Base-by-base conservation (phyloP, 495 filamentous ascomycete species). In the Trichoderma virens region DNA sequence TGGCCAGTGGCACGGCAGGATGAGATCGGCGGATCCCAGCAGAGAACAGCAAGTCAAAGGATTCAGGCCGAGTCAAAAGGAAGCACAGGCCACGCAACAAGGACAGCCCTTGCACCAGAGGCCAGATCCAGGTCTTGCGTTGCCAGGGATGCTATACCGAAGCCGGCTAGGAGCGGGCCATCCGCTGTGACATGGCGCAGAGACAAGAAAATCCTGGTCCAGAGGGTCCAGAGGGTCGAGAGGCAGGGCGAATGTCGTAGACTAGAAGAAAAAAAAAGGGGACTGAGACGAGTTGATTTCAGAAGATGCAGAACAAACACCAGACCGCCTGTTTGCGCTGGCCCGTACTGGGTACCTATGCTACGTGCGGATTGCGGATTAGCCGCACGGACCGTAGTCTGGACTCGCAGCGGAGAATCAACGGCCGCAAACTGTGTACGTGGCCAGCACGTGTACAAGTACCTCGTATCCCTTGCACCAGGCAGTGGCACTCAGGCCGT, bases 391-490 rank as follows among this genome's bases (percentile, higher is more conserved):
- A 30, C 25, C 25, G 25, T 8, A 3, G 9, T 28, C 25, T 56
- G 51, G 51, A 56, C 5, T 13, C 6, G 51, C 51, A 56, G 27
- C 23, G 11, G 51, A 30, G 16, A 27, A 28, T 8, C 43, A 9
- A 18, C 51, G 51, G 51, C 51, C 51, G 51, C 51, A 56, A 16
- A 56, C 51, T 56, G 51, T 56, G 51, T 56, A 31, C 51, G 51
- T 56, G 51, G 23, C n/a, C 20, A n/a, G 43, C 43, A 47, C 43
- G 43, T 47, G 43, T 47, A 47, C 43, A 47, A 47, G 20, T 47
- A 47, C 43, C 38, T 41, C 9, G 9, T 39, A 14, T 8, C 35
- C 35, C 43, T 18, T 47, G 43, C n/a, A n/a, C n/a, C n/a, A n/a
- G n/a, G n/a, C n/a, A n/a, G n/a, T n/a, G n/a, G 13, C 41, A 20